Evolutionary conservation across 306 rosid species (phyloP), one percentile per base, ranked within the genome.

Genomic region (Arachis stenosperma): DNA sequence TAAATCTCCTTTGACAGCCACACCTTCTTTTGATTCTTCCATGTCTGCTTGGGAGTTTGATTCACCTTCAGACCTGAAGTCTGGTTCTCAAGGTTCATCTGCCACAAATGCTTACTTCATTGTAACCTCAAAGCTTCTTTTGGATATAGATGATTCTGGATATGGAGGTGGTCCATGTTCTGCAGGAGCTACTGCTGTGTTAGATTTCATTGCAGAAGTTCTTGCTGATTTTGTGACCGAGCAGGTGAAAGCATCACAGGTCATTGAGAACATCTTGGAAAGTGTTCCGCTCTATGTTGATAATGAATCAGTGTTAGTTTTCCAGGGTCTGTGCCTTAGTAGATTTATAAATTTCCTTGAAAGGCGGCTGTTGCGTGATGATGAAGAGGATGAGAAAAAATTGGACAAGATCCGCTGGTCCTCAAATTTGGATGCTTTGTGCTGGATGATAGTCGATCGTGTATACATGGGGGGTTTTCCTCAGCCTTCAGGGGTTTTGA

Each of bases 141-240:
- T 92, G 86, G 99, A 95, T 78, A 71, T 87, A 84, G 81, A 95
- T 76, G 97, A 95, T 69, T 87, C 87, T 79, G 99, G 99, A 70
- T 95, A 92, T 84, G 99, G 99, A 29, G 99, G 99, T 61, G 99
- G 99, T 77, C 98, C 99, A 69, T 95, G 99, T 83, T 88, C 92
- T 59, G 97, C 99, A 2, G 98, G 97, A 81, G 98, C 98, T 59
- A 87, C 92, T 57, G 99, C 99, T 39, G 89, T 95, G 72, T 84
- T 95, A 79, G 99, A 95, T 84, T 88, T 95, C 74, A 85, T 90
- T 81, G 98, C 93, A 76, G 99, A 95, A 87, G 97, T 95, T 79
- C 98, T 95, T 81, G 85, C 99, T 43, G 98, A 95, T 75, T 84
- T 88, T 82, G 83, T 88, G 91, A 90, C 96, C 3, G 98, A 90